Base-by-base conservation (phyloP, 179 eudicot species). In the Silene coronaria region DNA sequence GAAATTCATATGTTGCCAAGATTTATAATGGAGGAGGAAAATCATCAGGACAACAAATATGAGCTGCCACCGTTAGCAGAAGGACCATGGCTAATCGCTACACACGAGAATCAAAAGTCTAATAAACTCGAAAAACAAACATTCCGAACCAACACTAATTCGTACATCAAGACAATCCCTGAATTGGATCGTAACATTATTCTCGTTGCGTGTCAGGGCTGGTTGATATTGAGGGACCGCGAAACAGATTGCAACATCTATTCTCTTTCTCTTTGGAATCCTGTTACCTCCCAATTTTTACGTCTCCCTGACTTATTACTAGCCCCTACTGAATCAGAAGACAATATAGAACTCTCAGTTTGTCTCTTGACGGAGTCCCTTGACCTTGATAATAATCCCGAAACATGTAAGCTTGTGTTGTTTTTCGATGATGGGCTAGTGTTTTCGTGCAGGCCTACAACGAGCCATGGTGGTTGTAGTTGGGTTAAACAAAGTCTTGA, bases 71-170 rank as follows among this genome's bases (percentile, higher is more conserved):
- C 57, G 19, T 14, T 14, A 51, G 4, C 19, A 51, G 57, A 51
- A 14, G 57, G 4, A 16, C 57, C 57, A 14, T 51, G 57, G 57
- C 19, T 51, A 51, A 51, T 51, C 19, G 19, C 57, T 19, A 12
- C 57, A 1, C 57, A 51, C 9, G n/a, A 51, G 5, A 51, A 51
- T 17, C 19, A 16, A 12, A 51, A 17, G 57, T 51, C 0, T 51
- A 51, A 51, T 60, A 60, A 60, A 23, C 64, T 60, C 6, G 64
- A 60, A 7, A 60, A 60, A 60, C 64, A 60, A 22, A 60, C 64
- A 2, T 60, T 60, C 64, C 23, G 27, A 21, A 60, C 65, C 16
- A 60, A 23, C 28, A 3, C 24, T 60, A 24, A 12, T 21, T 24
- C 65, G 1, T 60, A 23, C 32, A 11, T 60, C 13, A 60, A 60